Percentiles rank a stretch among this genome's conserved stretches.
Evolutionary conservation across 2,329 filamentous ascomycete genomes (phyloP).

Genomic region (Clarireedia monteithiana): DNA sequence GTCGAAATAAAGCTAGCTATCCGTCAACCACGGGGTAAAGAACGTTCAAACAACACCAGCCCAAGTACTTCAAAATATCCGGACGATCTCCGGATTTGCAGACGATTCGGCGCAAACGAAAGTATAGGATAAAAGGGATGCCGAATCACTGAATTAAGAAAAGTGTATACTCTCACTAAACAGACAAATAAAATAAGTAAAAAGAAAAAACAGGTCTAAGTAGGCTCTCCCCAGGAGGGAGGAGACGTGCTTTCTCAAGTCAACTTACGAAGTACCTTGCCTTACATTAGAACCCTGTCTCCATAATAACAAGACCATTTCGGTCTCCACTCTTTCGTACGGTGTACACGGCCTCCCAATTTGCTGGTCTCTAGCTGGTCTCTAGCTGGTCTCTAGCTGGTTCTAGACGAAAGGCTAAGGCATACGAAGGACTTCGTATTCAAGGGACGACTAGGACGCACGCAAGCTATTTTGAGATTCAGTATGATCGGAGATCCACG

Average conservation of each 20-base stretch:
- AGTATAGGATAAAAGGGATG: conserved; percentile 6
- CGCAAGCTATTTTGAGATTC: background rate
- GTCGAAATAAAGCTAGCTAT: background rate
- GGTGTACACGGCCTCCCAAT: background rate
- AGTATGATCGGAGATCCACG: background rate
- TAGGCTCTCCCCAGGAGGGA: background rate
- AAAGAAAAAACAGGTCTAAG: background rate
- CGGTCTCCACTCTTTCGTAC: conserved; percentile 2
- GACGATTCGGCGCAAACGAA: conserved; percentile 2
- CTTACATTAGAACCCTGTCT: background rate
- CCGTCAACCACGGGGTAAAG: background rate
- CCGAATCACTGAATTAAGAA: background rate
- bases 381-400: background rate
- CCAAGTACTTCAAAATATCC: background rate
- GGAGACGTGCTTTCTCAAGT: background rate
- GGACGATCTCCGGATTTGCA: background rate
- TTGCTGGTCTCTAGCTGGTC: background rate
- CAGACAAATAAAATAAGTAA: background rate
- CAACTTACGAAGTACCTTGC: background rate
- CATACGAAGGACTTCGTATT: background rate
- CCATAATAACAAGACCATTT: background rate
- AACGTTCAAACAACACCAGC: background rate
- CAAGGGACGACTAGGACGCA: background rate
- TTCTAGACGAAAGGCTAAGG: background rate
- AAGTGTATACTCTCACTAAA: background rate